These are phyloP conservation scores for Nitzschia sp. DNA, from an alignment of 108 stramenopile genomes.

Conservation along the genomic window DNA sequence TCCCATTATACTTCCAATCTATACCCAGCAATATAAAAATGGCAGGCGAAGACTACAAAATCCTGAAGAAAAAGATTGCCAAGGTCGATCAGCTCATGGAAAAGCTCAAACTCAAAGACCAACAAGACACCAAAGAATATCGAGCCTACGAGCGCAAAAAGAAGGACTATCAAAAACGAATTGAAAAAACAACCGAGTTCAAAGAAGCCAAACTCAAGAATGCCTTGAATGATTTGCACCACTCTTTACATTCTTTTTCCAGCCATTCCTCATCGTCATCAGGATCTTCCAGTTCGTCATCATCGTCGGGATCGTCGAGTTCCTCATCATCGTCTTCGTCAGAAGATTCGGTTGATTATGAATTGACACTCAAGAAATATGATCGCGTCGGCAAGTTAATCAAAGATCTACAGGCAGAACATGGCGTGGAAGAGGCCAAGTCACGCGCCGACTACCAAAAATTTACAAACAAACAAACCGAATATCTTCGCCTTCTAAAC, in stretches of 20 bases:
- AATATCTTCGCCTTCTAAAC: conserved; percentile 10
- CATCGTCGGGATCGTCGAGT: neutral
- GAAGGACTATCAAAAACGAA: neutral
- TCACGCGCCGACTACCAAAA: conserved; percentile 4
- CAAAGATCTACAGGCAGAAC: neutral
- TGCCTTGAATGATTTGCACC: conserved; percentile 15
- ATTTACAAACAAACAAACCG: conserved; percentile 3
- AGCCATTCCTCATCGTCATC: neutral
- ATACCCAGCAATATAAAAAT: too few species aligned
- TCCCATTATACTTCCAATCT: too few species aligned
- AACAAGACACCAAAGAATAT: conserved; percentile 16
- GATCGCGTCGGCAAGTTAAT: neutral
- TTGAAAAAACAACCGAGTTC: conserved; percentile 18
- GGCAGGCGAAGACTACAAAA: too few species aligned
- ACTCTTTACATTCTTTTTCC: conserved; percentile 9
- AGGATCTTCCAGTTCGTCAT: neutral
- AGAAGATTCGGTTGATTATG: conserved; percentile 4
- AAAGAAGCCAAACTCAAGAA: conserved; percentile 22
- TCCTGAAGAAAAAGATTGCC: conserved; percentile 9
- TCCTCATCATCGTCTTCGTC: neutral
- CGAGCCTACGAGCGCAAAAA: conserved; percentile 18
- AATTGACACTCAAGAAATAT: conserved; percentile 10
- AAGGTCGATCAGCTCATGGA: conserved; percentile 9
- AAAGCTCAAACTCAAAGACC: neutral
- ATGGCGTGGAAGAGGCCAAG: conserved; percentile 1